Evolutionary conservation across 176 grass and related monocot species (phyloP), one percentile per base, ranked within the genome.

Genomic region (Poa pratensis): DNA sequence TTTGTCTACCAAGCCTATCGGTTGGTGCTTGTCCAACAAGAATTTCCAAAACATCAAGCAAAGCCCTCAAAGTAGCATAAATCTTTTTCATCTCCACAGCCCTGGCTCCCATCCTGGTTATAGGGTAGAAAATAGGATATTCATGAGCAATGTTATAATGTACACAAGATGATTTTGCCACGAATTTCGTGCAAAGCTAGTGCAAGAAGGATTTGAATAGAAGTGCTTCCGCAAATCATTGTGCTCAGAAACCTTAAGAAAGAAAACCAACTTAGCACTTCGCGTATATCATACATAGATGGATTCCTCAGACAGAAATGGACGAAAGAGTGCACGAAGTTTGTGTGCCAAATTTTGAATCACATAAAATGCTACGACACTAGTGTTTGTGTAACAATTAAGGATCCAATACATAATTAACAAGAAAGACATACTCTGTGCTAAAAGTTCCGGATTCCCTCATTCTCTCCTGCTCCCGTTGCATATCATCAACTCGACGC

Each of bases 31-130:
- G 54, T 30, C 83, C 83, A 70, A 95, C 91, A 67, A 98, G 88
- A 85, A 87, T 76, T 76, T 92, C 91, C 49, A 98, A 54, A 71
- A 95, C 93, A 94, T 94, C 91, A 81, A 98, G 83, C 85, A 98
- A 83, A 79, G 93, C 91, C 87, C 89, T 89, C 88, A 98, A 84
- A 81, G 91, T 98, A 55, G 79, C 89, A 92, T 90, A 95, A 22
- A 92, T 82, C 81, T 98, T 98, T 84, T 92, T 95, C 93, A 98
- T 98, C 87, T 98, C 51, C 40, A 53, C 3, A 73, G 86, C 86
- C 76, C 86, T 90, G 55, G 66, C 50, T 86, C 86, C 87, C 85
- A 98, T 92, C 81, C 95, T 97, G 79, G 15, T 53, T 26, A 24
- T 45, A 90, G n/a, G 63, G 57, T 50, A 81, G 60, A 87, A 82